Conservation (phyloP, 371 early-diverging fungal genomes). For the Apophysomyces ossiformis region DNA sequence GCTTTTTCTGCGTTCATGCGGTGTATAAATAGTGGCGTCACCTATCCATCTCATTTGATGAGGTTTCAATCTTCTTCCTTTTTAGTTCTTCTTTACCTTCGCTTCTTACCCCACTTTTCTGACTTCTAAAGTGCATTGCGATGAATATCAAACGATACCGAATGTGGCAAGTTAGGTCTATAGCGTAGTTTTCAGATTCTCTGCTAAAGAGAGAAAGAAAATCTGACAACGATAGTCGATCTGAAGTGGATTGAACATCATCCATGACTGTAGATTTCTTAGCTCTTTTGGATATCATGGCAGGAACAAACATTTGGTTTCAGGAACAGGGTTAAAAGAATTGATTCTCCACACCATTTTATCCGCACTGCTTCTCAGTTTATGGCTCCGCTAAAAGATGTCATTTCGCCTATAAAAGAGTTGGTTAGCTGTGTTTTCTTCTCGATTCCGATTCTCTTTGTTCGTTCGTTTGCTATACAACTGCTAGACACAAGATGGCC, state of each 20-base stretch:
- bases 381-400: conserved; percentile 13
- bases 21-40: neutral
- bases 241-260: no score
- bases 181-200: no score
- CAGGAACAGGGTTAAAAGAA: conserved; percentile 12
- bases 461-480: conserved; percentile 6
- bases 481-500: conserved; percentile 30
- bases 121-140: neutral
- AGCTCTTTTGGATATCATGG: neutral
- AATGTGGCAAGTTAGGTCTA: no score
- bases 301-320: neutral
- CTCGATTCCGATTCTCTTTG: conserved; percentile 15
- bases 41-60: neutral
- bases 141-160: neutral
- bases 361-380: conserved; percentile 9
- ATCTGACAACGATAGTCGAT: no score
- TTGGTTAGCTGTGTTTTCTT: neutral
- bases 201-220: no score
- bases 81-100: neutral
- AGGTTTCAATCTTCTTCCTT: neutral
- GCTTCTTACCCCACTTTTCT: conserved; percentile 6
- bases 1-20: neutral
- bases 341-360: conserved; percentile 12
- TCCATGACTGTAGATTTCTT: no score
- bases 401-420: conserved; percentile 13